phyloP scores from a whole-genome alignment of 148 eudicot genomes.

The Rheum nobile region DNA sequence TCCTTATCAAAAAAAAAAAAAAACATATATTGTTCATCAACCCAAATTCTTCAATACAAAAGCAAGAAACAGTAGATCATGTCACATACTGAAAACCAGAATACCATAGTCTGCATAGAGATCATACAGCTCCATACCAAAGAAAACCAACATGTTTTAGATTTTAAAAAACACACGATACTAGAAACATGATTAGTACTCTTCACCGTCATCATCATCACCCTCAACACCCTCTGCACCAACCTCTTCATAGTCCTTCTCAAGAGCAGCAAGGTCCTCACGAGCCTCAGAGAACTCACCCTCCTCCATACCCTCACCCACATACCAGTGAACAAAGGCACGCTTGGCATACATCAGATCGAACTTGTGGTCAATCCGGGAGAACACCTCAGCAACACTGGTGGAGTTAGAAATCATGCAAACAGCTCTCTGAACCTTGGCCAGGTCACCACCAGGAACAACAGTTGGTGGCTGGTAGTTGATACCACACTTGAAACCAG shows the following conservation, averaged over 20 bases:
- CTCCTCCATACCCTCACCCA: conserved; percentile 65
- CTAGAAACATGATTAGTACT: conserved; percentile 13
- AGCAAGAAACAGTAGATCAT: background rate
- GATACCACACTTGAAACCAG: conserved; percentile 63
- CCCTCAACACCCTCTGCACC: conserved; percentile 52
- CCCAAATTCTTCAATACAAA: background rate
- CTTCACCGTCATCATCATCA: conserved; percentile 44
- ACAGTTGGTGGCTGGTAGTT: conserved; percentile 59
- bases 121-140: conserved; percentile 5
- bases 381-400: conserved; percentile 62
- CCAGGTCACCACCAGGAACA: conserved; percentile 54
- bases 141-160: background rate
- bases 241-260: conserved; percentile 63
- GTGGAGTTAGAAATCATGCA: conserved; percentile 63
- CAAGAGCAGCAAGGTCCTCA: conserved; percentile 58
- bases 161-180: background rate
- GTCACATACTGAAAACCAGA: background rate
- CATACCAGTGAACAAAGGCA: conserved; percentile 59
- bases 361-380: conserved; percentile 51
- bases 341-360: conserved; percentile 60
- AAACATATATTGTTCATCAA: background rate
- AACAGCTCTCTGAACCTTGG: conserved; percentile 55
- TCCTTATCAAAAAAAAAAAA: no score
- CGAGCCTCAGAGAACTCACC: conserved; percentile 57
- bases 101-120: conserved; percentile 1